Conservation (phyloP, 2,329 filamentous ascomycete species). For the Scorias spongiosa region DNA sequence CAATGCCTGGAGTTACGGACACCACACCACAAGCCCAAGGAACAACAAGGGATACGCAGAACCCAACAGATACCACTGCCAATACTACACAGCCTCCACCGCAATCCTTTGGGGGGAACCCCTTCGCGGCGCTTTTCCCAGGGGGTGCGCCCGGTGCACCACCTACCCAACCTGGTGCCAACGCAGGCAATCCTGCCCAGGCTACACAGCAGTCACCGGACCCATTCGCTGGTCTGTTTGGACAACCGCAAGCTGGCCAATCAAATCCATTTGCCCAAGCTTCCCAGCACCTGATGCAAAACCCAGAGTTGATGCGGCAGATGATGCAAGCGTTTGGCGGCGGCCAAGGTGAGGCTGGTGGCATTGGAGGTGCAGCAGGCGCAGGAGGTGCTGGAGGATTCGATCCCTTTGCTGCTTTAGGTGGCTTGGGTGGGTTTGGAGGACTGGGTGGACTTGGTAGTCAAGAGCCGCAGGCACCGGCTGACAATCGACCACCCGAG, state of each 20-base stretch:
- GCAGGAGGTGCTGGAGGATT: slow-evolving; percentile 20
- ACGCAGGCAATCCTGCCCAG: slow-evolving; percentile 9
- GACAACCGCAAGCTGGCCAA: slow-evolving; percentile 10
- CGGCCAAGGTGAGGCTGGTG: slow-evolving; percentile 26
- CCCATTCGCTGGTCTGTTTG: slow-evolving; percentile 54
- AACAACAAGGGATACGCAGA: slow-evolving; percentile 10
- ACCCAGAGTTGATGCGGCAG: slow-evolving; percentile 41
- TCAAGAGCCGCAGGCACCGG: slow-evolving; percentile 36
- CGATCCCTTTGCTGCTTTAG: slow-evolving; percentile 29
- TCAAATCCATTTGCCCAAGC: slow-evolving; percentile 36
- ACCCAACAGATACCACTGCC: neutral
- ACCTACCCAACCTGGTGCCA: slow-evolving; percentile 1
- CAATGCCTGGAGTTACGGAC: slow-evolving; percentile 82
- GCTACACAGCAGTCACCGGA: slow-evolving; percentile 32
- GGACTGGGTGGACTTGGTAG: slow-evolving; percentile 18
- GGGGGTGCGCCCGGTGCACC: slow-evolving; percentile 14
- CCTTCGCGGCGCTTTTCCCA: slow-evolving; percentile 44
- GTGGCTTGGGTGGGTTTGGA: slow-evolving; percentile 22
- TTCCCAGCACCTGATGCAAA: slow-evolving; percentile 36
- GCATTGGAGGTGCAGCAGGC: slow-evolving; percentile 12
- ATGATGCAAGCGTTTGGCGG: slow-evolving; percentile 40
- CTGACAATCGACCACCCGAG: slow-evolving; percentile 79
- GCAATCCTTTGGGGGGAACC: slow-evolving; percentile 29
- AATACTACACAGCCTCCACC: slow-evolving; percentile 6
- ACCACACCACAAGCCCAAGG: slow-evolving; percentile 44